A percentile compares a stretch with the other conserved stretches of the same genome.
Conservation (phyloP, 2,329 filamentous ascomycete genomes). For the Neospermospora avenae region DNA sequence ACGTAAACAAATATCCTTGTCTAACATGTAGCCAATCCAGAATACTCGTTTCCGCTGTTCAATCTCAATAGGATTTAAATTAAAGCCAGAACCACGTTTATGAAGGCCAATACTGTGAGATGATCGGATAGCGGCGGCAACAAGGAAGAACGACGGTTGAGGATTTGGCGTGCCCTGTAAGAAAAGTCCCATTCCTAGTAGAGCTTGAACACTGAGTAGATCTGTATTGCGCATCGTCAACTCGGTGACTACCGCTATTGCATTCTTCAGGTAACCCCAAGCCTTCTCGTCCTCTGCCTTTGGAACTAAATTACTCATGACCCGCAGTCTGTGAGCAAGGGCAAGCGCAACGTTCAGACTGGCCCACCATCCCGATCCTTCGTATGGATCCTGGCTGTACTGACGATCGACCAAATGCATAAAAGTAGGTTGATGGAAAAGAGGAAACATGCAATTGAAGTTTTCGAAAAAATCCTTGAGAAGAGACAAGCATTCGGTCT, state of each 20-base stretch:
- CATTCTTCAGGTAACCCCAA: constrained; percentile 95
- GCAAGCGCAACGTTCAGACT: constrained; percentile 91
- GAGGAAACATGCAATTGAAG: constrained; percentile 97
- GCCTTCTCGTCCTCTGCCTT: constrained; percentile 91
- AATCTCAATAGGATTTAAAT: constrained; percentile 87
- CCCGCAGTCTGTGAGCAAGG: constrained; percentile 86
- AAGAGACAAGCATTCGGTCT: constrained; percentile 81
- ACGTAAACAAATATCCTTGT: constrained; percentile 70
- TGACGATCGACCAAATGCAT: constrained; percentile 96
- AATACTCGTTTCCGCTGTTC: constrained; percentile 82
- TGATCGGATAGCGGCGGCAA: constrained; percentile 84
- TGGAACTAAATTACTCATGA: constrained; percentile 91
- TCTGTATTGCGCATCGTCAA: constrained; percentile 95
- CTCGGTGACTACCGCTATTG: constrained; percentile 88
- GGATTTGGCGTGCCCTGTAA: constrained; percentile 96
- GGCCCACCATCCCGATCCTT: constrained; percentile 97
- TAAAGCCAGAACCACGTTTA: constrained; percentile 89
- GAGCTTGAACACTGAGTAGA: constrained; percentile 86
- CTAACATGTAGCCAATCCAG: constrained; percentile 72
- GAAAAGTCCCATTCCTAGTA: constrained; percentile 91
- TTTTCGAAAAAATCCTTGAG: constrained; percentile 96
- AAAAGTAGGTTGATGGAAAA: constrained; percentile 97
- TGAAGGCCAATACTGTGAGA: constrained; percentile 94
- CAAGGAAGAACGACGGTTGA: constrained; percentile 86
- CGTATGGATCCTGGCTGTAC: constrained; percentile 88